A percentile compares a stretch with the other conserved stretches of the same genome.
These are phyloP conservation scores for Pyrrhoderma noxium DNA, from an alignment of 1,284 basidiomycete species.

Conservation along the genomic window DNA sequence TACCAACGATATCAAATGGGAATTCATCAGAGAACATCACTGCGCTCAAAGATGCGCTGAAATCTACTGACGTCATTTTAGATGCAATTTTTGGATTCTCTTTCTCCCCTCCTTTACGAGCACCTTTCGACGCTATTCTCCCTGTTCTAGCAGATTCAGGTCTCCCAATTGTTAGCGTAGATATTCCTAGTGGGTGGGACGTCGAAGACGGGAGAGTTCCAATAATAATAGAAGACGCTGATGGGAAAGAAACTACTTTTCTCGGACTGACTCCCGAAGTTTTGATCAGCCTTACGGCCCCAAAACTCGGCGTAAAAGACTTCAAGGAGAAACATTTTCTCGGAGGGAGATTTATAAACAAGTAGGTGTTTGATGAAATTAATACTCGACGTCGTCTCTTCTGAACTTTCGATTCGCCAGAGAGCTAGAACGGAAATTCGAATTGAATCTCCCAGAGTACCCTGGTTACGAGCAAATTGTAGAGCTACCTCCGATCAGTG, in stretches of 20 bases:
- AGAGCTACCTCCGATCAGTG: conserved; percentile 38
- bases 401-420: too few relatives aligned
- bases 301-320: conserved; percentile 76
- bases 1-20: conserved; percentile 48
- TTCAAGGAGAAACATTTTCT: conserved; percentile 87
- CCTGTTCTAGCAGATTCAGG: conserved; percentile 56
- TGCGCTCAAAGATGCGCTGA: conserved; percentile 48
- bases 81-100: conserved; percentile 99
- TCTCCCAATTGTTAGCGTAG: conserved; percentile 82
- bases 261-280: conserved; percentile 68
- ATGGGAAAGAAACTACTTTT: conserved; percentile 17
- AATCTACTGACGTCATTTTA: conserved; percentile 74
- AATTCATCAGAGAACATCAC: conserved; percentile 27
- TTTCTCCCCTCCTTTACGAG: conserved; percentile 81
- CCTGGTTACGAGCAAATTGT: conserved; percentile 76
- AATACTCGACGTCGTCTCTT: neutral
- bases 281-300: conserved; percentile 87
- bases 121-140: conserved; percentile 80
- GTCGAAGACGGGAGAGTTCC: conserved; percentile 65
- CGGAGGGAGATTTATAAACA: conserved; percentile 87
- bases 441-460: conserved; percentile 74
- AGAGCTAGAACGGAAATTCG: conserved; percentile 60
- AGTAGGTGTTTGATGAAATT: conserved; percentile 40
- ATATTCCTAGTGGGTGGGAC: conserved; percentile 96
- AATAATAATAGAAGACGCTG: conserved; percentile 14